phyloP scores from a whole-genome alignment of 2,329 filamentous ascomycete genomes.

The Polytolypa hystricis region DNA sequence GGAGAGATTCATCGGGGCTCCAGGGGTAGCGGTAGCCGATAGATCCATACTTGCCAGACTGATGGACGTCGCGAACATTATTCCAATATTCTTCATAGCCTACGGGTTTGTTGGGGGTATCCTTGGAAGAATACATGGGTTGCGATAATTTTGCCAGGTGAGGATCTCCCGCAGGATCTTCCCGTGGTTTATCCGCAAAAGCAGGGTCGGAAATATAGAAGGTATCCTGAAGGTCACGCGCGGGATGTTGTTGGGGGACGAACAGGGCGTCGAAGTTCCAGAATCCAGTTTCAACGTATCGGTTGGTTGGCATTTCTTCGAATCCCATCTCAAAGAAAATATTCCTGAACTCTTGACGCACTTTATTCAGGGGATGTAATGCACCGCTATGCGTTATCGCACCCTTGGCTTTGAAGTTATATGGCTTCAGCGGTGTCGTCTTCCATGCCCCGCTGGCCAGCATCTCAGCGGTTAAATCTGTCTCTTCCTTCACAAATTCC shows the following conservation, averaged over 20 bases:
- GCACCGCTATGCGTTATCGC: conserved; percentile 38
- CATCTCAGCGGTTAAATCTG: conserved; percentile 91
- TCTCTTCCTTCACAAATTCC: conserved; percentile 85
- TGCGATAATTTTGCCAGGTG: conserved; percentile 29
- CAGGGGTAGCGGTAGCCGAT: conserved; percentile 95
- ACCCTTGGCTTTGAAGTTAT: conserved; percentile 64
- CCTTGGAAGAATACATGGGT: conserved; percentile 33
- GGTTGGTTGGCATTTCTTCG: conserved; percentile 91
- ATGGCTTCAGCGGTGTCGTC: conserved; percentile 75
- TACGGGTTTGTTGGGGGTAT: conserved; percentile 37
- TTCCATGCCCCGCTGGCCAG: conserved; percentile 80
- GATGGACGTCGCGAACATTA: conserved; percentile 75
- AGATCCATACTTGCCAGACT: conserved; percentile 84
- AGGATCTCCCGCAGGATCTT: conserved; percentile 39
- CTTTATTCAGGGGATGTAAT: conserved; percentile 66
- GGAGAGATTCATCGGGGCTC: conserved; percentile 73
- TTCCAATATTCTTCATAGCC: conserved; percentile 83
- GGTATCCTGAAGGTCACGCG: conserved; percentile 92
- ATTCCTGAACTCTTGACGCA: conserved; percentile 86
- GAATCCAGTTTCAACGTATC: conserved; percentile 92
- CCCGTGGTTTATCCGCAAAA: conserved; percentile 55
- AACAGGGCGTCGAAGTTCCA: conserved; percentile 98
- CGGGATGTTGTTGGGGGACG: conserved; percentile 94
- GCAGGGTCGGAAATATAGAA: conserved; percentile 94
- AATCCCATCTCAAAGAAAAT: conserved; percentile 99